phyloP scores from a whole-genome alignment of 306 rosid species.

The Herpetospermum pedunculosum region DNA sequence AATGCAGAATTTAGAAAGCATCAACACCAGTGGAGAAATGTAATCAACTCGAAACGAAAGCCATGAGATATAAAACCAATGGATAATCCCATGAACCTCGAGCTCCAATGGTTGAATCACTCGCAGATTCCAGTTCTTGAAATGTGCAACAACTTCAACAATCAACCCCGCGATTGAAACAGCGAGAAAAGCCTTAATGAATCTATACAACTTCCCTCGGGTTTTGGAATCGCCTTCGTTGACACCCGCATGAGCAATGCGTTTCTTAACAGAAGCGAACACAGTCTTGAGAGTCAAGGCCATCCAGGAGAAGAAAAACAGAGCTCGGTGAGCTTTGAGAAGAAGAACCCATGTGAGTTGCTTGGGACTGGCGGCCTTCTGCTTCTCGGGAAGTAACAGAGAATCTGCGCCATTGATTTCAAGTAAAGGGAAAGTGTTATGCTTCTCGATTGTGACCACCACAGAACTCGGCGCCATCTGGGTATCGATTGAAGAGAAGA shows the following conservation, averaged over 20 bases:
- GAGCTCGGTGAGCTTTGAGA: conserved; percentile 58
- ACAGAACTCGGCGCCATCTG: conserved; percentile 67
- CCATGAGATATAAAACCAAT: conserved; percentile 71
- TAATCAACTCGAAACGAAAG: conserved; percentile 66
- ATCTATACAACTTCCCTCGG: conserved; percentile 56
- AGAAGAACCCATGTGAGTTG: conserved; percentile 85
- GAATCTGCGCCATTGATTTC: conserved; percentile 45
- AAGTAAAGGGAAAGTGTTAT: conserved; percentile 29
- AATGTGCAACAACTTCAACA: conserved; percentile 71
- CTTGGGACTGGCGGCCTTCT: conserved; percentile 53
- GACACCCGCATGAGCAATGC: conserved; percentile 47
- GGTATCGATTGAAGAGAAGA: not conserved
- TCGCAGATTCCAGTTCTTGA: conserved; percentile 64
- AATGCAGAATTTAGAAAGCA: conserved; percentile 74
- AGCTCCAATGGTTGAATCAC: conserved; percentile 73
- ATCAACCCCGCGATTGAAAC: conserved; percentile 50
- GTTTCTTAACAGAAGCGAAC: conserved; percentile 47
- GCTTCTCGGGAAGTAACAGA: conserved; percentile 47
- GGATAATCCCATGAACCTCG: conserved; percentile 64
- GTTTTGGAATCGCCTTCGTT: conserved; percentile 45
- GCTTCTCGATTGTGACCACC: conserved; percentile 43
- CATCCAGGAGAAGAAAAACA: conserved; percentile 62
- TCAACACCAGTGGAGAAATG: conserved; percentile 55
- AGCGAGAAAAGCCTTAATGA: conserved; percentile 52
- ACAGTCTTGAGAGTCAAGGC: conserved; percentile 28